Base-by-base conservation (phyloP, 1,284 basidiomycete genomes). In the Apiotrichum gracile region DNA sequence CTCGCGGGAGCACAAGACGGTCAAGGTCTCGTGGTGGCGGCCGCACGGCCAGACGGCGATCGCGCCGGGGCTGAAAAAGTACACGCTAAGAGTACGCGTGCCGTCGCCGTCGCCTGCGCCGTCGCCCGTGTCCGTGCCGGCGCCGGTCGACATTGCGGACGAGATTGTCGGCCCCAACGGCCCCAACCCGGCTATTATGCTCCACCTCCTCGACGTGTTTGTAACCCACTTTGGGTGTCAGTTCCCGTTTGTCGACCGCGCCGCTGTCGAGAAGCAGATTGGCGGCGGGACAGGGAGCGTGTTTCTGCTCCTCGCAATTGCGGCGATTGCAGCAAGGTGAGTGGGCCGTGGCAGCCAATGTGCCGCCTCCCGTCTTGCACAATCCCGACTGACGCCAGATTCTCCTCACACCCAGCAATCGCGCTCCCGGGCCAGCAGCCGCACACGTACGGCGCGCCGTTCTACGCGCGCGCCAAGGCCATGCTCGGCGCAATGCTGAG, bases 11-110 rank as follows among this genome's bases (percentile, higher is more conserved):
- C n/a, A 59, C 33, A 65, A 62, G 54, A 61, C 65, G 4, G 65
- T 67, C 42, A 68, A 68, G 48, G 51, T 68, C 33, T 63, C 65
- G 27, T 68, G 66, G 66, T 68, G 64, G 62, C 55, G 66, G 39
- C 66, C 66, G 9, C 66, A 68, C 47, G 66, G 66, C 2, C 60
- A 64, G 52, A 68, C 66, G 16, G 66, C 66, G 3, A 66, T 68
- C 19, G 63, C 65, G 3, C 66, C 66, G 8, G 66, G 66, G 0
- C 48, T 68, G 19, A 65, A 67, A 46, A 55, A 58, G 31, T 62
- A 64, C 37, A 65, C 64, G 5, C 56, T 68, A 31, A 65, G 65
- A 40, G 66, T 68, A 13, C 49, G 62, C 26, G 61, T 68, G 8
- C 50, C 63, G 31, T 49, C 53, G n/a, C 61, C 60, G 12, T 38